Base-by-base conservation (phyloP, 192 early-diverging fungal genomes). In the Radiomyces spectabilis region DNA sequence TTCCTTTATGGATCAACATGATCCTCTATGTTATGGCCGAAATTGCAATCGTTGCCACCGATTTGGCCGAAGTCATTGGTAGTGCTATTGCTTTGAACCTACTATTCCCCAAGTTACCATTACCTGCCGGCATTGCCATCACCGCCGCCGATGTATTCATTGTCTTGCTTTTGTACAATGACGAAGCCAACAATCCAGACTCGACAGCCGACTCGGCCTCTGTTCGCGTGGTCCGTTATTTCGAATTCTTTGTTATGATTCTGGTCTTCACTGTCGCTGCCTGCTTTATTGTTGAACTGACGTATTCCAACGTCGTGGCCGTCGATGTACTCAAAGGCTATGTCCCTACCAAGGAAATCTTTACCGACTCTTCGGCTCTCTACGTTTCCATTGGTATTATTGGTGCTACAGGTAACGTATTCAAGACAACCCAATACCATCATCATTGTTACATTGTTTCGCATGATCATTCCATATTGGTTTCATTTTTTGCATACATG, bases 311-410 rank as follows among this genome's bases (percentile, higher is more conserved):
- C 42, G 80, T 88, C 4, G 64, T 76, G 6, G 72, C 76, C 22
- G 57, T 49, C n/a, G 77, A 83, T 21, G 87, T 92, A 5, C 41
- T 78, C 7, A 65, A 55, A 53, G 90, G 89, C 0, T 90, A 75
- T 35, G 19, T 88, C 35, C 85, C 86, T 0, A 69, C 59, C 8
- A 34, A 54, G 6, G 69, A 68, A 25, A 61, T 92, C 7, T 76
- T 90, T 43, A 81, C 72, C 0, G 62, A 85, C 25, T 37, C 61
- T 0, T 80, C 70, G 1, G 63, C 69, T 24, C 62, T 92, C 0
- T 92, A 85, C 38, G 48, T 91, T 8, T 74, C 85, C 10, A 83
- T 92, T 44, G 87, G 83, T 46, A 92, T 92, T 44, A 84, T 91
- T 60, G 90, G 90, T 21, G 90, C 90, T 3, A 92, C 88, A 0